Base-by-base conservation (phyloP, 208 protist genomes). In the Leptomonas pyrrhocoris region DNA sequence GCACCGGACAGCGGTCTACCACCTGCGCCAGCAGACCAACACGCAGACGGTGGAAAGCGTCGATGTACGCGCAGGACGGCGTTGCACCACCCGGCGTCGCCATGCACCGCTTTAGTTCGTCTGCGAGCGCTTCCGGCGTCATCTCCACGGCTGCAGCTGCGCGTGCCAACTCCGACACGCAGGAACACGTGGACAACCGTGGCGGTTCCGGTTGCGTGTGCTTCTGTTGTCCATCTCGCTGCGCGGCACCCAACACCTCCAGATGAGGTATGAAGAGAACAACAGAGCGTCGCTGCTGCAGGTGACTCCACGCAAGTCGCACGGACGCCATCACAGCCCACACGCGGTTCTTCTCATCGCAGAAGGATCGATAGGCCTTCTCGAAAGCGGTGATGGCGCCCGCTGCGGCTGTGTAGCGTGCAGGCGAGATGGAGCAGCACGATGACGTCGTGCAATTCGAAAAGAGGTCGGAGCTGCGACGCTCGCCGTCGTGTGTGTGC, bases 301-400 rank as follows among this genome's bases (percentile, higher is more conserved):
- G 60, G 45, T 73, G 76, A 45, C 77, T 79, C 76, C 79, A 90
- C 4, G 65, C 61, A 0, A 79, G 65, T 21, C 77, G 40, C 34
- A 87, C 61, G 38, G 56, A 85, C 13, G 84, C 77, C 50, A 80
- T 56, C 15, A 74, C 73, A 4, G 64, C 61, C 69, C 73, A 68
- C 18, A 84, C 34, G 36, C 81, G 58, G 25, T 82, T 75, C 42
- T 61, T 45, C 42, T 45, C 60, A 11, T 40, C 30, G 53, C 42
- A 60, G 45, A 81, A 77, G 49, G 31, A 34, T 0, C 7, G 28
- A 60, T 77, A 77, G 19, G 48, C 54, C 27, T 18, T 0, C 0
- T 23, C 19, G 21, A 57, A 50, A 36, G 28, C 31, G 15, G 12
- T 50, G 19, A 6, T 2, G 40, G 23, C 21, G 18, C 34, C 4